phyloP scores from a whole-genome alignment of 208 protist species.

The Vickermania spadyakhi region DNA sequence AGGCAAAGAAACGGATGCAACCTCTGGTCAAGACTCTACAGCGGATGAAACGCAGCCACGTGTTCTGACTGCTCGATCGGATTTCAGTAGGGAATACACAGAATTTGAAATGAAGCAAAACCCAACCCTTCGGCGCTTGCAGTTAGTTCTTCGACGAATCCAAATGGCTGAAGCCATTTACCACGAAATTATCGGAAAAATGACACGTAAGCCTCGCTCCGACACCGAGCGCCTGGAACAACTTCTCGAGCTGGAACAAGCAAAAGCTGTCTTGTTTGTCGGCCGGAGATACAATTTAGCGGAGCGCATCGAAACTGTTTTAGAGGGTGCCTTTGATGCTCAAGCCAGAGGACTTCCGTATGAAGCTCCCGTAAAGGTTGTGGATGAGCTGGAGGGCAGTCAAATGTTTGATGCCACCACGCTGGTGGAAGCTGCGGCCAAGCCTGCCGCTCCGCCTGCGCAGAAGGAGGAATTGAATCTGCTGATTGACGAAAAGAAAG shows the following conservation, averaged over 20 bases:
- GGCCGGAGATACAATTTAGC: slow-evolving; percentile 63
- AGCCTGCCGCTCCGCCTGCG: background rate
- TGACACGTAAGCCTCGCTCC: slow-evolving; percentile 13
- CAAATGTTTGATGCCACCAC: background rate
- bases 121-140: slow-evolving; percentile 15
- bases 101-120: slow-evolving; percentile 14
- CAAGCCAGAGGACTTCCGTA: background rate
- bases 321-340: slow-evolving; percentile 11
- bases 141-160: slow-evolving; percentile 16
- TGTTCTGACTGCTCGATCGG: background rate
- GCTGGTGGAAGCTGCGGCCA: background rate
- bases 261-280: slow-evolving; percentile 65
- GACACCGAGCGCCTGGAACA: slow-evolving; percentile 29
- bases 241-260: slow-evolving; percentile 47
- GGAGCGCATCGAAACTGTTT: slow-evolving; percentile 28
- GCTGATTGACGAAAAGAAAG: slow-evolving; percentile 1
- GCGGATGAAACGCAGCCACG: background rate
- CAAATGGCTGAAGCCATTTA: slow-evolving; percentile 13
- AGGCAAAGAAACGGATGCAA: background rate
- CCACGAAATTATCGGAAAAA: slow-evolving; percentile 9
- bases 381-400: background rate
- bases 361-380: background rate
- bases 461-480: background rate
- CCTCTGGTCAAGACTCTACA: background rate
- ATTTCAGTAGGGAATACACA: slow-evolving; percentile 10